These are phyloP conservation scores for Boletellus deceptivus DNA, from an alignment of 1,284 basidiomycete species.

Conservation along the genomic window DNA sequence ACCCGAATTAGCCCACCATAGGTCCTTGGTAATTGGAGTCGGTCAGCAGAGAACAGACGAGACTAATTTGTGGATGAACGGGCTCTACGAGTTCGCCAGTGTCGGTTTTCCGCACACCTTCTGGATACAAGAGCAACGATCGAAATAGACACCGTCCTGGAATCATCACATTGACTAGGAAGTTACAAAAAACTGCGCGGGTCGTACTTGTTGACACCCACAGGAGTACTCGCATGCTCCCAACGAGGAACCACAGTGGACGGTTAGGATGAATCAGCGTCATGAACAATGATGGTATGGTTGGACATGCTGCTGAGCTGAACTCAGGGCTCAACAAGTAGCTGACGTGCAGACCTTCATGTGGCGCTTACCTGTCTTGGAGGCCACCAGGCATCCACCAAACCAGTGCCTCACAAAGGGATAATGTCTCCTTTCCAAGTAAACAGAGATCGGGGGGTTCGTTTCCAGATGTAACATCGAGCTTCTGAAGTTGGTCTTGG, in stretches of 20 bases:
- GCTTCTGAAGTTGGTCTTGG: conserved; percentile 37
- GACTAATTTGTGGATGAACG: conserved; percentile 48
- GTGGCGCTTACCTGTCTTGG: conserved; percentile 38
- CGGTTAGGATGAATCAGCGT: conserved; percentile 51
- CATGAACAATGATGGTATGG: conserved; percentile 41
- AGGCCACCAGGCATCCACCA: conserved; percentile 46
- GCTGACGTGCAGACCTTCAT: background rate
- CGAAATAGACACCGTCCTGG: conserved; percentile 42
- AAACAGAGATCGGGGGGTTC: conserved; percentile 21
- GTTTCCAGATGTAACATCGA: conserved; percentile 23
- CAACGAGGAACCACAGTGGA: conserved; percentile 48
- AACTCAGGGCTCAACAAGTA: conserved; percentile 2
- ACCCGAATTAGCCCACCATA: conserved; percentile 38
- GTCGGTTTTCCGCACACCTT: conserved; percentile 9
- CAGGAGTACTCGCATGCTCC: conserved; percentile 47
- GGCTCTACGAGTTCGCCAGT: conserved; percentile 23
- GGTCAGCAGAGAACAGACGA: conserved; percentile 49
- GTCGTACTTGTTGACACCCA: conserved; percentile 57
- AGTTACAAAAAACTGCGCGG: conserved; percentile 14
- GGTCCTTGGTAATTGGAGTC: conserved; percentile 41
- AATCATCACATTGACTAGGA: conserved; percentile 17
- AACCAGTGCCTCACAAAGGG: conserved; percentile 53
- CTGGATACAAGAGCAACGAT: conserved; percentile 35
- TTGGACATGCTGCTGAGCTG: conserved; percentile 44
- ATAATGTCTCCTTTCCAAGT: conserved; percentile 44